Base-by-base conservation (phyloP, 2,329 filamentous ascomycete genomes). In the Tolypocladium tropicale region DNA sequence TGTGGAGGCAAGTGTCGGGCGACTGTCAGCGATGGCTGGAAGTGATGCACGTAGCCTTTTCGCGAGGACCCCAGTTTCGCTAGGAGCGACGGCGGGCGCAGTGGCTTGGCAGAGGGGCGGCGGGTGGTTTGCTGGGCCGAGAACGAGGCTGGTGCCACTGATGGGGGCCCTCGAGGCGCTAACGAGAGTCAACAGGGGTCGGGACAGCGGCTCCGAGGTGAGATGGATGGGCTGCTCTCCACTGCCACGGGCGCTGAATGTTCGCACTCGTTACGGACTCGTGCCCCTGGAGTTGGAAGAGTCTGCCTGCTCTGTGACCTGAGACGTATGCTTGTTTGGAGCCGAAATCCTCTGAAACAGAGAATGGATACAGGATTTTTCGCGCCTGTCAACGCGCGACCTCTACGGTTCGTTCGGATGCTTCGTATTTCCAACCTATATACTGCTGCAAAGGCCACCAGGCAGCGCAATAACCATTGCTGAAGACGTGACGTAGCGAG, bases 11-110 rank as follows among this genome's bases (percentile, higher is more conserved):
- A 57, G 59, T 43, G n/a, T 58, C 49, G 46, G 16, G 39, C 57
- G 54, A 60, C 63, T 60, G 63, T 61, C 60, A 68, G 64, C 58
- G 65, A 57, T 58, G 51, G 25, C 28, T n/a, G 46, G 28, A 50
- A 50, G 46, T 50, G 37, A 62, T 62, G 66, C 58, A 68, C 67
- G 67, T 68, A 66, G 67, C 66, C 67, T 68, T 60, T 68, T 67
- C 60, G 25, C 18, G 21, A 43, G 36, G 51, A 25, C 43, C 48
- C 41, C 54, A 56, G 52, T 53, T 12, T 18, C 23, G 36, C 21
- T 53, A 36, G 46, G 52, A 56, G 58, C 54, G 21, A 43, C 39
- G 39, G 23, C 57, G 56, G 58, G 58, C 55, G 53, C 59, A 57
- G 58, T 32, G 52, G 52, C 57, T 53, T 57, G 39, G 56, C 55